Conservation (phyloP, 495 filamentous ascomycete species). For the Choiromyces venosus region DNA sequence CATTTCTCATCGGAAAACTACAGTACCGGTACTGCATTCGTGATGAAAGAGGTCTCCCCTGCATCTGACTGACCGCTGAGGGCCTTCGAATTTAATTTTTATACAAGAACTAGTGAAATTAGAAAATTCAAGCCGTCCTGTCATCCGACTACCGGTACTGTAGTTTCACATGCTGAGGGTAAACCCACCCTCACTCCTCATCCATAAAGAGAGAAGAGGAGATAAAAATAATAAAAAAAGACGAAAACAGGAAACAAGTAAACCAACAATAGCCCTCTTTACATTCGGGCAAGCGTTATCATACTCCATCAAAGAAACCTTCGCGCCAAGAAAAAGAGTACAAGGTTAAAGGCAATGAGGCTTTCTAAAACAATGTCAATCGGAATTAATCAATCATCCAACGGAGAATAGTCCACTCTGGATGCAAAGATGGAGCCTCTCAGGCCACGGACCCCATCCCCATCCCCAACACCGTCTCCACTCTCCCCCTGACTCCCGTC, state of each 20-base stretch:
- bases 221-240: constrained; percentile 5
- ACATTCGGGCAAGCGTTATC: not conserved
- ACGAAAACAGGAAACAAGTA: not conserved
- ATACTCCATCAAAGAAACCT: not conserved
- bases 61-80: not conserved
- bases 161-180: too few species aligned
- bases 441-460: constrained; percentile 7
- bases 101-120: not conserved
- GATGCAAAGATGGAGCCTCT: not conserved
- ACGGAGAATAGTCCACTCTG: constrained; percentile 23
- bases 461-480: constrained; percentile 15
- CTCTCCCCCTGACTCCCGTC: constrained; percentile 14
- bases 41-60: not conserved
- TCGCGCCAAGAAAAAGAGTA: not conserved
- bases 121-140: not conserved
- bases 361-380: not conserved
- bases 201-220: not conserved
- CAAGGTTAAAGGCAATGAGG: not conserved
- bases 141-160: not conserved
- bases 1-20: not conserved
- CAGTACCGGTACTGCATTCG: too few species aligned
- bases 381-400: constrained; percentile 20
- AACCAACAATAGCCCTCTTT: not conserved
- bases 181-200: not conserved
- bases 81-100: not conserved